Base-by-base conservation (phyloP, 2,329 filamentous ascomycete species). In the Alternaria conjuncta region DNA sequence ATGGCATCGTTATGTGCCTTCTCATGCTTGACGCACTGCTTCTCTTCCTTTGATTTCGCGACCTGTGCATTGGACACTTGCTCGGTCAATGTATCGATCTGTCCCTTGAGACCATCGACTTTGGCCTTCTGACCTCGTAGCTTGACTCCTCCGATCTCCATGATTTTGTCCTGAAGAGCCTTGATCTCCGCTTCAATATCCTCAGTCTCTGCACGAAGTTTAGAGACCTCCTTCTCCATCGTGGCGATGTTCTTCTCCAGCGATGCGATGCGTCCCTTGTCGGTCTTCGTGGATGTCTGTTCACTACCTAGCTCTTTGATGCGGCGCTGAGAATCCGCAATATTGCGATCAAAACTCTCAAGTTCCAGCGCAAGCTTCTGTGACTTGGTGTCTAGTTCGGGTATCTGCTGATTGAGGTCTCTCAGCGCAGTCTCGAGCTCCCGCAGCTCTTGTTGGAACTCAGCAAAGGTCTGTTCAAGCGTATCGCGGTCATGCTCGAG, bases 61-160 rank as follows among this genome's bases (percentile, higher is more conserved):
- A 97, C 91, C 79, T 99, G 95, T 1, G 96, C 92, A 57, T 88
- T 90, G 5, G 94, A 96, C 41, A 93, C 89, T 66, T 93, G 90
- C 68, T 98, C 95, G 56, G 88, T 90, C 64, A 96, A 86, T 12
- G 90, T 88, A 51, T 90, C 85, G 60, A 98, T 94, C 77, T 97
- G 90, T 73, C 94, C 92, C 78, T 96, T 97, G 67, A 79, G 84
- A 7, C 90, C 87, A 77, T 98, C 95, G 32, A 99, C 94, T 84
- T 92, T 96, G 65, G 93, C 90, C 72, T 96, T 94, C 78, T 99
- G 95, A 18, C 90, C 88, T 59, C 96, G 90, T 18, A 99, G 88
- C 81, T 93, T 94, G 74, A 98, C 94, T 81, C 96, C 96, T 75
- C 96, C 96, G 67, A 97, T 91, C 80, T 97, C 91, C 96, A 99